Conservation (phyloP, 768 basidiomycete genomes). For the Tricholoma sp. region DNA sequence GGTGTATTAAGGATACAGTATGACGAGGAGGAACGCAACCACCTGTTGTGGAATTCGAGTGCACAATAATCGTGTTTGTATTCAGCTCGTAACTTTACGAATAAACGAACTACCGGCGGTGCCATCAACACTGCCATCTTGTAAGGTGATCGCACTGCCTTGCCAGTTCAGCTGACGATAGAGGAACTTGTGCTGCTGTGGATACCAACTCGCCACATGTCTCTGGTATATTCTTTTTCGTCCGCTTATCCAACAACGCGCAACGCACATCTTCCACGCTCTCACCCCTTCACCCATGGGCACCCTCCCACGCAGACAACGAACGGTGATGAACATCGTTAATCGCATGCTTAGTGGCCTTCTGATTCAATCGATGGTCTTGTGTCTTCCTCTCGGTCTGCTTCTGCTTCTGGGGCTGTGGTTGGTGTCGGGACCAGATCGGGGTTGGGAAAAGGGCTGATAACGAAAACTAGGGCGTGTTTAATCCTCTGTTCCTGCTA, state of each 20-base stretch:
- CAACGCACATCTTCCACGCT: slow-evolving; percentile 55
- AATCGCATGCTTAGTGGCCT: slow-evolving; percentile 46
- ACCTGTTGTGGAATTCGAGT: too few species aligned
- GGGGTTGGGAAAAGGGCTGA: neutral
- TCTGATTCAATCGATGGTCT: too few species aligned
- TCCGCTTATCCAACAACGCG: slow-evolving; percentile 22
- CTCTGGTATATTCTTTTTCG: slow-evolving; percentile 45
- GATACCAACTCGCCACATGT: slow-evolving; percentile 68
- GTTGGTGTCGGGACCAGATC: too few species aligned
- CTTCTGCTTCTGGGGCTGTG: too few species aligned
- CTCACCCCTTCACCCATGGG: neutral
- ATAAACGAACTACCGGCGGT: too few species aligned
- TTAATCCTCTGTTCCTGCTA: slow-evolving; percentile 35
- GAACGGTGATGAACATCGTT: slow-evolving; percentile 54
- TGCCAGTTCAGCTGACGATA: slow-evolving; percentile 49
- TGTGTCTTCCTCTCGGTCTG: slow-evolving; percentile 15
- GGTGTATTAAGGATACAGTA: too few species aligned
- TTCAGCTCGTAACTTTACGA: too few species aligned
- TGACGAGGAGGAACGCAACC: too few species aligned
- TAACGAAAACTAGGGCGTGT: slow-evolving; percentile 60
- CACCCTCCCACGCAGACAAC: slow-evolving; percentile 29
- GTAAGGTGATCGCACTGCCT: too few species aligned
- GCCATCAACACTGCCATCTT: too few species aligned
- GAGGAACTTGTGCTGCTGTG: too few species aligned
- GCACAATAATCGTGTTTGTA: too few species aligned